These are phyloP conservation scores for Tetrahymena borealis DNA, from an alignment of 73 alveolate species.

Conservation along the genomic window DNA sequence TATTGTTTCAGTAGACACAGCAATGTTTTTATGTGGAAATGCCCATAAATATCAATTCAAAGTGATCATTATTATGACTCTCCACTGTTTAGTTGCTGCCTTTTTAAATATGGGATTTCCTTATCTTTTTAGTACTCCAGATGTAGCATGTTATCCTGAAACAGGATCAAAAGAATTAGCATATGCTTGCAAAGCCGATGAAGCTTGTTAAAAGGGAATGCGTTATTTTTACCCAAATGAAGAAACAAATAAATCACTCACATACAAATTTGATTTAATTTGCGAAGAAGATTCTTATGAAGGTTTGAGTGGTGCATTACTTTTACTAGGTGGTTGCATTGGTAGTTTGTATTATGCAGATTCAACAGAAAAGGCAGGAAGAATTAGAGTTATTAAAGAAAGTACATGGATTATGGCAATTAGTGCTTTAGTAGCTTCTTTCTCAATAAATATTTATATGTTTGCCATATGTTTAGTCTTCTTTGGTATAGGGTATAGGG, in stretches of 20 bases:
- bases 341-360: neutral
- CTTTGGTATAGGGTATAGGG: neutral
- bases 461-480: neutral
- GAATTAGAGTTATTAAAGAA: neutral
- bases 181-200: neutral
- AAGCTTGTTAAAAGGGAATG: neutral
- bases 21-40: neutral
- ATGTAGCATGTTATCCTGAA: neutral
- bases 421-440: neutral
- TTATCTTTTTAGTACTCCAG: neutral
- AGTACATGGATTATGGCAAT: neutral
- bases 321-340: neutral
- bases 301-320: neutral
- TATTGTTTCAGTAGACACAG: neutral
- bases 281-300: neutral
- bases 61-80: neutral
- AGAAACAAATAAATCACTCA: neutral
- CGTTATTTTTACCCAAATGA: neutral
- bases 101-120: neutral
- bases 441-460: neutral
- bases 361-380: neutral
- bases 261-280: neutral
- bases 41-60: neutral
- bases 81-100: neutral
- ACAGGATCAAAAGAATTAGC: neutral